Percentiles rank a stretch among this genome's conserved stretches.
Evolutionary conservation across 2,329 filamentous ascomycete genomes (phyloP).

Genomic region (Alternaria conjuncta): DNA sequence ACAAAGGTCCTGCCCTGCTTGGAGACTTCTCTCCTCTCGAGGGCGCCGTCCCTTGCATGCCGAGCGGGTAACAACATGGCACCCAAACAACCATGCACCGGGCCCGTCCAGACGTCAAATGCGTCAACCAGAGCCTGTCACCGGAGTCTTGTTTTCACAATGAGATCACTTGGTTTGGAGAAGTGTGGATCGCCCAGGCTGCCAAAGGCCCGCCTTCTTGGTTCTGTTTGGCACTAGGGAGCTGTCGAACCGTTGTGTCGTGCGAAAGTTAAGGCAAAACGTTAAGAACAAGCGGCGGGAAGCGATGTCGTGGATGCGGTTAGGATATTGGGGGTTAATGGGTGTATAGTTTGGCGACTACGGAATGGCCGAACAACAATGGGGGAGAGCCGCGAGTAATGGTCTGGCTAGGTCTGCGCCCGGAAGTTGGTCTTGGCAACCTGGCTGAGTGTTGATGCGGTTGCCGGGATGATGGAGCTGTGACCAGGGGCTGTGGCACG

Average conservation of each 20-base stretch:
- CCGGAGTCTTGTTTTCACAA: constrained; percentile 23
- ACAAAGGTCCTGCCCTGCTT: constrained; percentile 33
- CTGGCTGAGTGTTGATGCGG: constrained; percentile 22
- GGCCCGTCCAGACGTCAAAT: constrained; percentile 12
- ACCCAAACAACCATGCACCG: constrained; percentile 4
- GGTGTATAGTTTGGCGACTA: constrained; percentile 3
- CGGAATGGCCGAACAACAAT: constrained; percentile 3
- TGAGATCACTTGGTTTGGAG: constrained; percentile 33
- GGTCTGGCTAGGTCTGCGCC: constrained; percentile 28
- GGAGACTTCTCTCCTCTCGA: constrained; percentile 27
- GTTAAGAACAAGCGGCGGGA: background rate
- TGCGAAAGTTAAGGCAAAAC: background rate
- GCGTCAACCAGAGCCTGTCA: constrained; percentile 11
- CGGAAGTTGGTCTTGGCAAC: constrained; percentile 28
- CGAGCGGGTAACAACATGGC: constrained; percentile 39
- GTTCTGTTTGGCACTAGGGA: constrained; percentile 24
- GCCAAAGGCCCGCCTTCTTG: constrained; percentile 18
- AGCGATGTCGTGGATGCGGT: constrained; percentile 11
- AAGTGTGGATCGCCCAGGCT: constrained; percentile 27
- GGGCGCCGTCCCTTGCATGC: constrained; percentile 25
- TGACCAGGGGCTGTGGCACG: constrained; percentile 5
- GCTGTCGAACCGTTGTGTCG: constrained; percentile 15
- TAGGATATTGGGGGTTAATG: background rate
- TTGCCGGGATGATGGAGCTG: constrained; percentile 26
- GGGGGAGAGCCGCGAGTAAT: constrained; percentile 9